Evolutionary conservation across 805 yeast genomes (phyloP).

Genomic region (Pichia cephalocereana): DNA sequence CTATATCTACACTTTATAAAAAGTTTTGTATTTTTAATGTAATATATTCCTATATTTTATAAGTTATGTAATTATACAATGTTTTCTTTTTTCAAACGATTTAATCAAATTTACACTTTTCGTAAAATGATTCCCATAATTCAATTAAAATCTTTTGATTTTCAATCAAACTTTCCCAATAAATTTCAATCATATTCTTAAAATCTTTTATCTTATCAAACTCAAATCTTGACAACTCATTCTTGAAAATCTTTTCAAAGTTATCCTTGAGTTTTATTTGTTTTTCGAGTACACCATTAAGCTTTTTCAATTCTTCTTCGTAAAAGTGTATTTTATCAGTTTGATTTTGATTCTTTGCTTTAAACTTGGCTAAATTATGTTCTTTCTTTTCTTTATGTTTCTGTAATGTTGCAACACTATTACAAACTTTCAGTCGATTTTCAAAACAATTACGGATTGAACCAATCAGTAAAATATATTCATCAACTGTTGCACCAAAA

Average conservation of each 20-base stretch:
- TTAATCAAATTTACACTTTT: slow-evolving; percentile 28
- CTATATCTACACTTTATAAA: too few species aligned
- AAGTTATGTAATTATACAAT: not conserved
- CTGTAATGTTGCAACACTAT: slow-evolving; percentile 36
- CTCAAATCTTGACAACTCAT: slow-evolving; percentile 64
- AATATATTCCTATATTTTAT: not conserved
- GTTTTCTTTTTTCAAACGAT: not conserved
- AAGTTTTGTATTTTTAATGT: not conserved
- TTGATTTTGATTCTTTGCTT: slow-evolving; percentile 37
- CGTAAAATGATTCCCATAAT: slow-evolving; percentile 83
- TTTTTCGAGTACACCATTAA: slow-evolving; percentile 43
- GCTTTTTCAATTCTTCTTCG: slow-evolving; percentile 48
- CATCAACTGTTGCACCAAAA: slow-evolving; percentile 79
- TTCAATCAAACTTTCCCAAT: slow-evolving; percentile 83
- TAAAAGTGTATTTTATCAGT: slow-evolving; percentile 52
- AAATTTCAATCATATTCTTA: slow-evolving; percentile 82
- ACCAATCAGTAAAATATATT: slow-evolving; percentile 68
- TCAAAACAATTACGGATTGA: slow-evolving; percentile 67
- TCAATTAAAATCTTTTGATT: slow-evolving; percentile 87
- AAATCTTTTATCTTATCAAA: slow-evolving; percentile 72
- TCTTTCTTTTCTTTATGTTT: slow-evolving; percentile 37
- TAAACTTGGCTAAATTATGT: slow-evolving; percentile 34
- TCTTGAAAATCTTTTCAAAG: slow-evolving; percentile 55
- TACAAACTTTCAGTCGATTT: slow-evolving; percentile 55
- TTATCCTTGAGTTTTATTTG: slow-evolving; percentile 55